phyloP scores from a whole-genome alignment of 2,329 filamentous ascomycete genomes.

The Fusarium sublunatum region DNA sequence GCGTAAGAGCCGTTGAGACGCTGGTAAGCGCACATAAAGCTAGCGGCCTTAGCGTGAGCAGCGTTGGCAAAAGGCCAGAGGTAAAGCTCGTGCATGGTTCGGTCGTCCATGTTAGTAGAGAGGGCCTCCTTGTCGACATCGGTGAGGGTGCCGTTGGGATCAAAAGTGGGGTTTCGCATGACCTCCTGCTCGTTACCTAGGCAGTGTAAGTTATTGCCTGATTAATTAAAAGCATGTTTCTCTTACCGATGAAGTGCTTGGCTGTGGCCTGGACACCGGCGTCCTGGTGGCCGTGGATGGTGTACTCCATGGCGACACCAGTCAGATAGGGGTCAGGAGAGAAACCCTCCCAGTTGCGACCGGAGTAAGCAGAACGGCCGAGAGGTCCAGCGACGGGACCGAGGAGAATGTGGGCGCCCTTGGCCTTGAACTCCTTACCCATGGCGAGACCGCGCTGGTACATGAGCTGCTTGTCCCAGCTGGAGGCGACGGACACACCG shows the following conservation, averaged over 20 bases:
- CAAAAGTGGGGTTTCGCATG: constrained; percentile 46
- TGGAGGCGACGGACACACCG: constrained; percentile 70
- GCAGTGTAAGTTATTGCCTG: not conserved
- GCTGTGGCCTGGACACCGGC: constrained; percentile 54
- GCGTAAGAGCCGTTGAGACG: constrained; percentile 83
- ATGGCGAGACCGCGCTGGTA: constrained; percentile 67
- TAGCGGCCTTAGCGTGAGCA: constrained; percentile 48
- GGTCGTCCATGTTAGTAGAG: constrained; percentile 66
- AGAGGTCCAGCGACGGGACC: constrained; percentile 55
- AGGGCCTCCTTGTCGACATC: constrained; percentile 47
- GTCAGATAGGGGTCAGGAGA: constrained; percentile 76
- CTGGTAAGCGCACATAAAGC: constrained; percentile 76
- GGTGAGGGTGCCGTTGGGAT: constrained; percentile 41
- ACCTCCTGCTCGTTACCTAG: constrained; percentile 52
- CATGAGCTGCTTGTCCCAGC: constrained; percentile 78
- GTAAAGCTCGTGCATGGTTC: constrained; percentile 66
- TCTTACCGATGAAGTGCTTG: constrained; percentile 52
- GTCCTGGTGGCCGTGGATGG: constrained; percentile 50
- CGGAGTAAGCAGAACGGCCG: constrained; percentile 58
- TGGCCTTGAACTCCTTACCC: constrained; percentile 72
- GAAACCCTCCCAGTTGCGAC: constrained; percentile 74
- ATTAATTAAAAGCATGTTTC: not conserved
- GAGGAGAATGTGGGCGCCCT: constrained; percentile 78
- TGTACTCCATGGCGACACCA: constrained; percentile 60
- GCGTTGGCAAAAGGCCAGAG: constrained; percentile 53